These are phyloP conservation scores for Crithidia thermophila DNA, from an alignment of 208 protist genomes.

Conservation along the genomic window DNA sequence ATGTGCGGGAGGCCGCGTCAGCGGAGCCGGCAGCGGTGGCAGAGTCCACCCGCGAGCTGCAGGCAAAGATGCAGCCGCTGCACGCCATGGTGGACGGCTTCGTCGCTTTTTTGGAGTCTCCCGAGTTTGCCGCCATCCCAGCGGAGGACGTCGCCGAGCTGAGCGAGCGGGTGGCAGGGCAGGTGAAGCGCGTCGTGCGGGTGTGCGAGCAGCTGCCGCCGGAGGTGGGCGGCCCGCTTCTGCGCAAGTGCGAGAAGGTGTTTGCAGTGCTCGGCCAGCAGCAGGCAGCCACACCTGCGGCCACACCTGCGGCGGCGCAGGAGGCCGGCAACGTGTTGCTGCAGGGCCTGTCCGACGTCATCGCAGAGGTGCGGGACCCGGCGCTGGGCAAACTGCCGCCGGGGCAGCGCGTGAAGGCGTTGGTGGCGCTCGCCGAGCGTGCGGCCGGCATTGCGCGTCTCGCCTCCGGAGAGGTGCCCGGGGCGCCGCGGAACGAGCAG, in stretches of 20 bases:
- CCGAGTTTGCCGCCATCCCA: constrained; percentile 25
- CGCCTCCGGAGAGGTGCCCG: constrained; percentile 1
- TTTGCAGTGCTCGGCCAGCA: constrained; percentile 28
- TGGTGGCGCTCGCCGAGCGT: constrained; percentile 6
- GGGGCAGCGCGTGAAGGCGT: constrained; percentile 14
- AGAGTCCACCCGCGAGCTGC: neutral
- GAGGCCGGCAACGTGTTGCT: constrained; percentile 13
- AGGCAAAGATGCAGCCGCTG: constrained; percentile 35
- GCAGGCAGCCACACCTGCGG: neutral
- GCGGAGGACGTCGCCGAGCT: constrained; percentile 38
- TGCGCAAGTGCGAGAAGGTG: constrained; percentile 53
- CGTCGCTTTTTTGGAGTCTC: constrained; percentile 45
- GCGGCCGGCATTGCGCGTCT: constrained; percentile 14
- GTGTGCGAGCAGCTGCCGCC: constrained; percentile 51
- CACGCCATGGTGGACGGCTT: constrained; percentile 75
- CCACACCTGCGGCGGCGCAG: neutral
- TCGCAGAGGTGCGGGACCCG: constrained; percentile 16
- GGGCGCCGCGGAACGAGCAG: constrained; percentile 3
- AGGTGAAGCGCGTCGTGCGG: constrained; percentile 47
- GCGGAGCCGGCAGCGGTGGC: neutral
- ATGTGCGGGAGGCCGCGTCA: neutral
- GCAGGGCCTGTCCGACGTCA: constrained; percentile 18
- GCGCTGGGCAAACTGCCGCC: constrained; percentile 17
- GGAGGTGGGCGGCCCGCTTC: constrained; percentile 35
- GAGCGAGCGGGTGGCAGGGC: constrained; percentile 32